Percentiles rank a stretch among this genome's conserved stretches.
Evolutionary conservation across 139 green algal species (phyloP).

Genomic region (Raphidocelis subcapitata): DNA sequence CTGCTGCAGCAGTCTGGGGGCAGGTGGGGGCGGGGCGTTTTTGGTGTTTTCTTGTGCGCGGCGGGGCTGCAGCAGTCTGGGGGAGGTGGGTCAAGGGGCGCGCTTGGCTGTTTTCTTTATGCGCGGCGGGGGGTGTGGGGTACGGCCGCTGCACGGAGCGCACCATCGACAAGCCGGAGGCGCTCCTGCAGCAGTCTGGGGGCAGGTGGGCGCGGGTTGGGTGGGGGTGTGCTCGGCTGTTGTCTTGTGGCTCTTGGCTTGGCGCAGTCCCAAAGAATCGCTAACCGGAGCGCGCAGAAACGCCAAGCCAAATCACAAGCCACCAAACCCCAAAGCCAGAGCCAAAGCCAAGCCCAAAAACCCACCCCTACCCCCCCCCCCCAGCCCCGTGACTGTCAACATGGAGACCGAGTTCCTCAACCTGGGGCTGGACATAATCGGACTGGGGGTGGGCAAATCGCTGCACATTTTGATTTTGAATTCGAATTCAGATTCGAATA

Average conservation of each 20-base stretch:
- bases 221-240: too few species aligned
- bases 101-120: too few species aligned
- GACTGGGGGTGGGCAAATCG: constrained; percentile 77
- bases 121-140: too few species aligned
- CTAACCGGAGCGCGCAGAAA: too few species aligned
- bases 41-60: background rate
- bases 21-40: constrained; percentile 17
- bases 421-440: constrained; percentile 98
- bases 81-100: too few species aligned
- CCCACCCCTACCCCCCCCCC: background rate
- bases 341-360: background rate
- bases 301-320: too few species aligned
- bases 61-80: background rate
- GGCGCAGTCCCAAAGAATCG: too few species aligned
- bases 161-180: constrained; percentile 68
- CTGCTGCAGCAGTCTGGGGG: constrained; percentile 1
- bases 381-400: constrained; percentile 58
- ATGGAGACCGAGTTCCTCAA: constrained; percentile 97
- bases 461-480: too few species aligned
- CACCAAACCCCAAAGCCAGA: too few species aligned
- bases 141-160: constrained; percentile 76
- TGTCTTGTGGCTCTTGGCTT: too few species aligned
- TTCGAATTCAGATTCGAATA: too few species aligned
- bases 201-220: constrained; percentile 14
- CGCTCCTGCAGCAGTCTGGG: constrained; percentile 1